A percentile compares a stretch with the other conserved stretches of the same genome.
These are phyloP conservation scores for Solanum hybrid DNA, from an alignment of 305 asterid species.

Conservation along the genomic window DNA sequence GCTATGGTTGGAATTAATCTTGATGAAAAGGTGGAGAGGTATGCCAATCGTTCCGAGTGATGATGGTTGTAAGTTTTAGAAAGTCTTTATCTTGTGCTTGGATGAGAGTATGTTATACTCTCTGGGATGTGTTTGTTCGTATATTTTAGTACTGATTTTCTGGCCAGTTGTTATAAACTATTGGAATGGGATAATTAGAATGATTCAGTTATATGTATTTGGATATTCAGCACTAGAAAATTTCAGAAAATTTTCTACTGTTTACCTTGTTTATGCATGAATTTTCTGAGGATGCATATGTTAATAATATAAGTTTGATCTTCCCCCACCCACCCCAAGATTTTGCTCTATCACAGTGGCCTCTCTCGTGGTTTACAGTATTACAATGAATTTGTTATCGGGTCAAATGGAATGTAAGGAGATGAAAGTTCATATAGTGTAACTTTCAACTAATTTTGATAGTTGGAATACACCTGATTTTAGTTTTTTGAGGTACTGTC, in stretches of 20 bases:
- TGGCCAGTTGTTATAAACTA: background rate
- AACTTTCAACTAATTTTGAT: background rate
- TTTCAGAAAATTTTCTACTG: background rate
- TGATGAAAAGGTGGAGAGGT: constrained; percentile 94
- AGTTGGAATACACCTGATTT: background rate
- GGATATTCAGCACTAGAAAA: background rate
- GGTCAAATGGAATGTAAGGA: background rate
- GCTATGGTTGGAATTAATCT: constrained; percentile 95
- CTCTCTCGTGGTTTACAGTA: background rate
- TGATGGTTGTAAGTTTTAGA: background rate
- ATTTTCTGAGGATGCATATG: background rate
- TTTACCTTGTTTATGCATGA: background rate
- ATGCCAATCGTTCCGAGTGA: constrained; percentile 77
- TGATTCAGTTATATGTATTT: constrained; percentile 1
- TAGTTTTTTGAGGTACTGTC: background rate
- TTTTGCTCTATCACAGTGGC: background rate
- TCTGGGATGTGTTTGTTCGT: background rate
- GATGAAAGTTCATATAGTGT: background rate
- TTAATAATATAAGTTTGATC: background rate
- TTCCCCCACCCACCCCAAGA: background rate
- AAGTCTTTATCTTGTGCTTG: background rate
- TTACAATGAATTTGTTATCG: background rate
- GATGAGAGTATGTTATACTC: background rate
- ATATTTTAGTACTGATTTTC: constrained; percentile 4
- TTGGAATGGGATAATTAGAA: constrained; percentile 1